Evolutionary conservation across 2,329 filamentous ascomycete genomes (phyloP), one percentile per base, ranked within the genome.

Genomic region (Dothistroma pini): DNA sequence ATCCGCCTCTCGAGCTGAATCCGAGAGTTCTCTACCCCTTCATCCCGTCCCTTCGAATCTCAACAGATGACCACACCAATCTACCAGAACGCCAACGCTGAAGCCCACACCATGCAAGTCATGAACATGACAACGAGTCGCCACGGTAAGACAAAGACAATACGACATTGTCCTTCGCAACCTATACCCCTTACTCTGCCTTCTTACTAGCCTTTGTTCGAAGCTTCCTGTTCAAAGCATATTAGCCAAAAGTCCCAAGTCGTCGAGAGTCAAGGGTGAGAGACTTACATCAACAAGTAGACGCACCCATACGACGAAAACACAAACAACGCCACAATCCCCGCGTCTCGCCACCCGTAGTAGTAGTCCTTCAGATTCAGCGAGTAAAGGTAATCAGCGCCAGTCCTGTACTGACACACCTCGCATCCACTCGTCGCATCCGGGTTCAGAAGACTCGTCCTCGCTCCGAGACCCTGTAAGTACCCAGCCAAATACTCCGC

Each of bases 311-410:
- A 88, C 1, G 55, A 60, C 21, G 38, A 57, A 6, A 65, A 61
- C 0, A 77, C 81, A 65, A 87, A 87, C 5, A 84, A 74, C 1
- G 81, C 82, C 2, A 83, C 80, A 53, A 89, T 85, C 0, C 70
- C 87, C 0, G 84, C 84, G 72, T 90, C 80, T 54, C 88, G 80
- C 88, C 88, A 90, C 0, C 85, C 87, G 66, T 85, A 86, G 62
- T 80, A 84, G 65, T 88, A 84, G 4, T 84, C 79, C 1, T 78
- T 77, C 8, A 90, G 67, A 69, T 89, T 88, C 12, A 90, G 64
- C 0, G 79, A 84, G 1, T 73, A 67, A 2, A 90, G 71, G 64
- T 87, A 90, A 60, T 88, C 86, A 6, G 80, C 77, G 0, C 86
- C 87, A 19, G 69, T 74, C 1, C 72, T 73, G 70, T 84, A 90